Evolutionary conservation across 2,329 filamentous ascomycete genomes (phyloP), one percentile per base, ranked within the genome.

Genomic region (Teratosphaeria zuluensis): DNA sequence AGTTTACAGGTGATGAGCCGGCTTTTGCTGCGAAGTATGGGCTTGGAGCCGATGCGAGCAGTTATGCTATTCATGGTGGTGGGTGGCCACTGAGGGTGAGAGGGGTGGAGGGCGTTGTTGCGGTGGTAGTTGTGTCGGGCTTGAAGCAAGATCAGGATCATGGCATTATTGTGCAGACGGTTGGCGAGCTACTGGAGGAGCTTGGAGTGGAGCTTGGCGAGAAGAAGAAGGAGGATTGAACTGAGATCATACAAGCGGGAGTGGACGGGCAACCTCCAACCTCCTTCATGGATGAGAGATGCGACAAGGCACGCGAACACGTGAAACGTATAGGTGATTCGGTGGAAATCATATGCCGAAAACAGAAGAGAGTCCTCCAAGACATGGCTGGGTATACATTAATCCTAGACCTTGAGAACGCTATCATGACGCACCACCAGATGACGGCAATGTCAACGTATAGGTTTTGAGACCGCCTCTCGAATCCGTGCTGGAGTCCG

Each of bases 91-190:
- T 92, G 33, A 79, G 84, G 7, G 88, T 92, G 6, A 76, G 76
- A 56, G 87, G 87, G 0, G 87, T 92, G 1, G 88, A 92, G 74
- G 89, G 88, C 0, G 75, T 90, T 2, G 84, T 91, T 8, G 89
- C 83, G 0, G 85, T 90, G 0, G 84, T 91, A 28, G 84, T 91
- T 19, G 86, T 92, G 1, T 88, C 84, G 68, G 89, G 89, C 4
- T 72, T 92, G 71, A 87, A 85, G 76, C 86, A 91, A 73, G 79
- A 88, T 66, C 82, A 91, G 75, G 88, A 92, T 72, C 89, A 94
- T 72, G 84, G 83, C 8, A 82, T 91, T 42, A 84, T 92, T 67
- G 81, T 88, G 0, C 86, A 91, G 70, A 84, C 83, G 0, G 77
- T 91, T 51, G 78, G 78, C 65, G 80, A 83, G 62, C 80, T 80